Percentiles rank a stretch among this genome's conserved stretches.
These are phyloP conservation scores for Calonectria multiphialidica DNA, from an alignment of 2,329 filamentous ascomycete genomes.

Conservation along the genomic window DNA sequence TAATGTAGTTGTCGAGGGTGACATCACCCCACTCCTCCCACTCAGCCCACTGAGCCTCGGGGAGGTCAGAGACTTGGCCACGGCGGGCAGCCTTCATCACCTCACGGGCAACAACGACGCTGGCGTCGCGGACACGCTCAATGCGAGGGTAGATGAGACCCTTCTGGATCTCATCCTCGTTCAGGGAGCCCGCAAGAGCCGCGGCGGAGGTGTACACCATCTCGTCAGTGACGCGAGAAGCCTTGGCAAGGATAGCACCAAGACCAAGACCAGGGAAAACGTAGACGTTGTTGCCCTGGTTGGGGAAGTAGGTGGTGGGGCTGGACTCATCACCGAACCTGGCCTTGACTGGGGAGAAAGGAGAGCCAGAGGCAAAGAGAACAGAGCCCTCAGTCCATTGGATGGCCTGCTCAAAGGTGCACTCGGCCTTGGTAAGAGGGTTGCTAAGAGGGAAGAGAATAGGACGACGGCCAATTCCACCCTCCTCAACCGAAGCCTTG, in stretches of 20 bases:
- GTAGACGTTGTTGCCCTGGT: constrained; percentile 90
- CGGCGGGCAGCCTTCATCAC: constrained; percentile 93
- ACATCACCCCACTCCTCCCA: constrained; percentile 81
- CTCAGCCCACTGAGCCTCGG: constrained; percentile 77
- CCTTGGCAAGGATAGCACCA: constrained; percentile 91
- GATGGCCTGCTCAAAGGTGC: constrained; percentile 94
- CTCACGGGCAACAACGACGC: constrained; percentile 85
- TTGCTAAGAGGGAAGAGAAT: constrained; percentile 98
- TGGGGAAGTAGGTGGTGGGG: constrained; percentile 77
- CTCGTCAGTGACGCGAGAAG: constrained; percentile 86
- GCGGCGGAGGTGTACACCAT: constrained; percentile 98
- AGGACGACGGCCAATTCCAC: constrained; percentile 79
- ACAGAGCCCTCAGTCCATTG: constrained; percentile 90
- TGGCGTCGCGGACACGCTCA: constrained; percentile 91
- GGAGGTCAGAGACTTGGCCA: constrained; percentile 79
- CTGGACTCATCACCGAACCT: constrained; percentile 68
- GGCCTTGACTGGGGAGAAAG: constrained; percentile 81
- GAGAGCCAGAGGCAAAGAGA: constrained; percentile 95
- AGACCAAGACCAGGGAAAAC: constrained; percentile 97
- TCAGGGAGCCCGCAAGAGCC: constrained; percentile 82
- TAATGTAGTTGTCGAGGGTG: constrained; percentile 70
- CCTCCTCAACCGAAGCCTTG: constrained; percentile 72
- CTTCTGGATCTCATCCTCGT: constrained; percentile 82
- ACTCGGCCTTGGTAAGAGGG: constrained; percentile 96
- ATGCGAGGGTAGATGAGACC: constrained; percentile 93